phyloP scores from a whole-genome alignment of 2,329 filamentous ascomycete species.

The Verticillium nonalfalfae region DNA sequence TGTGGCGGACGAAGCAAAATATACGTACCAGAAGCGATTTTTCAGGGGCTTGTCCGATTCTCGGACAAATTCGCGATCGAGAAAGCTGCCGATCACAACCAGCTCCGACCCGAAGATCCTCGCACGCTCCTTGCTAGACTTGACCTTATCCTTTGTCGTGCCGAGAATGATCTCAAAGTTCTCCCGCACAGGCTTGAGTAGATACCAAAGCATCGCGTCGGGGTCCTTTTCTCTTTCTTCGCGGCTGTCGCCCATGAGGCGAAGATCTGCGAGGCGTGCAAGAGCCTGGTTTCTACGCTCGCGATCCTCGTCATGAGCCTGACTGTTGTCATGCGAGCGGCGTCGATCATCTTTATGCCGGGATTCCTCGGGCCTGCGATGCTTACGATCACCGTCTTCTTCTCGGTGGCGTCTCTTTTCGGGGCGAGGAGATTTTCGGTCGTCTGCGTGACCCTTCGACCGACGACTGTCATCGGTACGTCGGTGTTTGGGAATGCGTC shows the following conservation, averaged over 20 bases:
- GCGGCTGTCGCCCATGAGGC: conserved; percentile 41
- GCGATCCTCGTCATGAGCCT: conserved; percentile 7
- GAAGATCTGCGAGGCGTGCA: conserved; percentile 34
- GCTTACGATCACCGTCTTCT: conserved; percentile 19
- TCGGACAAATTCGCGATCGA: conserved; percentile 28
- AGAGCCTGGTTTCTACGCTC: conserved; percentile 34
- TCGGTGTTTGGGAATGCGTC: conserved; percentile 34
- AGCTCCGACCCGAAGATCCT: conserved; percentile 56
- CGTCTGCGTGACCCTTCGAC: conserved; percentile 26
- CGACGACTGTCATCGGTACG: conserved; percentile 33
- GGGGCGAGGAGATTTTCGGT: conserved; percentile 23
- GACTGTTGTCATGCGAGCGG: conserved; percentile 13
- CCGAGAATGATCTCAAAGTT: conserved; percentile 54
- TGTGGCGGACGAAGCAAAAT: not conserved
- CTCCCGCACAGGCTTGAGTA: conserved; percentile 52
- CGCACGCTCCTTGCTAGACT: conserved; percentile 55
- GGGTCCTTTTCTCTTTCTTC: conserved; percentile 39
- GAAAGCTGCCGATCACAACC: conserved; percentile 56
- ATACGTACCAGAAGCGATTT: conserved; percentile 13
- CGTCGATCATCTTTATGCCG: conserved; percentile 22
- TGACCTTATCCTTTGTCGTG: conserved; percentile 56
- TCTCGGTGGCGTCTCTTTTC: conserved; percentile 22
- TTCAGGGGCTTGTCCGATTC: conserved; percentile 29
- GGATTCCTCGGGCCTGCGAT: conserved; percentile 27
- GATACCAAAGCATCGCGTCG: conserved; percentile 39